Conservation (phyloP, 192 early-diverging fungal species). For the Lobosporangium transversale region DNA sequence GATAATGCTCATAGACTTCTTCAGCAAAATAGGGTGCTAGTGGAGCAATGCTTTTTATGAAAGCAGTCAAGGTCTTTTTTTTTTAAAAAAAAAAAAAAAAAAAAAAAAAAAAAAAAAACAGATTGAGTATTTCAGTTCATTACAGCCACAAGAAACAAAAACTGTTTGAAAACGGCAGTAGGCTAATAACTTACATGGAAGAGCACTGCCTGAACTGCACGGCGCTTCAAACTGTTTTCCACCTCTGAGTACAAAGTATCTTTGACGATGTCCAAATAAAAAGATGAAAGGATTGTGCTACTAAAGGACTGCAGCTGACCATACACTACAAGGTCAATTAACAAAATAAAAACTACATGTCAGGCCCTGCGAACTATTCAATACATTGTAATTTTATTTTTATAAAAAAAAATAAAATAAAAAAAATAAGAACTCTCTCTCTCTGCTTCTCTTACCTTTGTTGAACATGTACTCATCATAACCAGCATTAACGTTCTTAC, state of each 20-base stretch:
- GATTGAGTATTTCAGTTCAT: background rate
- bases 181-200: conserved; percentile 64
- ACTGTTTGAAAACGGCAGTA: no score
- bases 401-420: no score
- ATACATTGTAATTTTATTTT: no score
- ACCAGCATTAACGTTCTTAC: conserved; percentile 57
- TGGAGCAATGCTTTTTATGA: conserved; percentile 55
- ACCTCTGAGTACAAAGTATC: conserved; percentile 76
- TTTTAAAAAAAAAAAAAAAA: no score
- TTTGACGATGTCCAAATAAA: conserved; percentile 85
- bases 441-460: conserved; percentile 67
- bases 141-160: background rate
- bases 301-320: conserved; percentile 73
- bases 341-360: no score
- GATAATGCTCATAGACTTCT: conserved; percentile 46
- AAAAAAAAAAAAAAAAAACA: background rate
- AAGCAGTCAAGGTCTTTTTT: conserved; percentile 70
- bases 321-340: no score
- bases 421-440: no score
- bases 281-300: conserved; percentile 71
- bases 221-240: conserved; percentile 52
- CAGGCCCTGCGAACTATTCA: no score
- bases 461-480: conserved; percentile 72
- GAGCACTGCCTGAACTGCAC: conserved; percentile 71
- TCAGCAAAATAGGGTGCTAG: conserved; percentile 44